phyloP scores from a whole-genome alignment of 352 stramenopile species.

The Globisporangium radiosum region DNA sequence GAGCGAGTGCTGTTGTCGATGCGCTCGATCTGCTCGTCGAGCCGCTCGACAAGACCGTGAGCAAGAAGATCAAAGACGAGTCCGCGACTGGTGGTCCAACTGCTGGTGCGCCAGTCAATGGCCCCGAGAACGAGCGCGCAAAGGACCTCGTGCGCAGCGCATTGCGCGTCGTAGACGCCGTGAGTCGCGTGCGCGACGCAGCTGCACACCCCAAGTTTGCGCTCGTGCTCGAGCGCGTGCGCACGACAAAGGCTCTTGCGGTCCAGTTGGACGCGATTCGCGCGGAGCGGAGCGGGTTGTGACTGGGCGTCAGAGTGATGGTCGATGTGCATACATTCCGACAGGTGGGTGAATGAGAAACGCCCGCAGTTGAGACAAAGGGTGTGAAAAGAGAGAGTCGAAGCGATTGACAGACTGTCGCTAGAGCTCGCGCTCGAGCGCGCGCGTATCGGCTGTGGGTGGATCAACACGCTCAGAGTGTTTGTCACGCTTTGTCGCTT shows the following conservation, averaged over 20 bases:
- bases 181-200: conserved; percentile 62
- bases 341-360: background rate
- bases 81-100: conserved; percentile 46
- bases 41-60: conserved; percentile 92
- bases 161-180: conserved; percentile 82
- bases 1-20: conserved; percentile 75
- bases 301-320: background rate
- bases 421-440: background rate
- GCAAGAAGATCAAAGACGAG: conserved; percentile 94
- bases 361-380: background rate
- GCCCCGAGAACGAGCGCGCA: conserved; percentile 92
- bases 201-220: conserved; percentile 72
- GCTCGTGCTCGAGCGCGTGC: conserved; percentile 49
- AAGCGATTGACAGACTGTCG: background rate
- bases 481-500: background rate
- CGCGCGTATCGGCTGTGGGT: background rate
- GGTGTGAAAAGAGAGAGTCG: background rate
- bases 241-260: conserved; percentile 59
- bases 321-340: background rate
- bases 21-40: conserved; percentile 88
- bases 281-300: conserved; percentile 39
- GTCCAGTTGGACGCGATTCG: conserved; percentile 61
- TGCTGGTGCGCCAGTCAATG: conserved; percentile 11
- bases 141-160: conserved; percentile 96
- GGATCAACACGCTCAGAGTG: no score